Percentiles rank a stretch among this genome's conserved stretches.
These are phyloP conservation scores for Breviolum minutum DNA, from an alignment of 73 alveolate species.

Conservation along the genomic window DNA sequence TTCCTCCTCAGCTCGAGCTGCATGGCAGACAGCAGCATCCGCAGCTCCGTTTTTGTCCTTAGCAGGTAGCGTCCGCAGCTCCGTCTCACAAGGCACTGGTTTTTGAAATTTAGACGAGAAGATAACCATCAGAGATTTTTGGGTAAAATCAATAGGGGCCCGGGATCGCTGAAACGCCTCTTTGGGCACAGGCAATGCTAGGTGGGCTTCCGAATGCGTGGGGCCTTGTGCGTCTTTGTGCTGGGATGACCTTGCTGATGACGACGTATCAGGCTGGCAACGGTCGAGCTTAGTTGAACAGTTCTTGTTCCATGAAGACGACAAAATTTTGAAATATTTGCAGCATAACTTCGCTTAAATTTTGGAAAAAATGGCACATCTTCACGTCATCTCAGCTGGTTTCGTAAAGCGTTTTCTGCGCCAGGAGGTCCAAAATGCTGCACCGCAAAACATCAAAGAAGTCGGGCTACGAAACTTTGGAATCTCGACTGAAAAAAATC, in stretches of 20 bases:
- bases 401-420: neutral
- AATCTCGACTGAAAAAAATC: neutral
- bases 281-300: neutral
- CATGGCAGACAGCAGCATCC: too few relatives aligned
- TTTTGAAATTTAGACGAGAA: too few relatives aligned
- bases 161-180: too few relatives aligned
- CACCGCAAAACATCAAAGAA: neutral
- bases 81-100: too few relatives aligned
- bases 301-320: neutral
- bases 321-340: neutral
- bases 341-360: neutral
- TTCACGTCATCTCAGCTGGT: neutral
- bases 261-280: neutral
- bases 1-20: too few relatives aligned
- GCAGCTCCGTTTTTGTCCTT: too few relatives aligned
- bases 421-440: conserved; percentile 30
- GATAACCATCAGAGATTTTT: too few relatives aligned
- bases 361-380: neutral
- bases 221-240: neutral
- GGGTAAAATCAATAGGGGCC: too few relatives aligned
- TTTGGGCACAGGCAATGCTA: too few relatives aligned
- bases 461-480: conserved; percentile 3
- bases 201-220: neutral
- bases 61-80: too few relatives aligned
- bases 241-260: conserved; percentile 6